Evolutionary conservation across 2,329 filamentous ascomycete genomes (phyloP), one percentile per base, ranked within the genome.

Genomic region (Ceratocystis destructans): DNA sequence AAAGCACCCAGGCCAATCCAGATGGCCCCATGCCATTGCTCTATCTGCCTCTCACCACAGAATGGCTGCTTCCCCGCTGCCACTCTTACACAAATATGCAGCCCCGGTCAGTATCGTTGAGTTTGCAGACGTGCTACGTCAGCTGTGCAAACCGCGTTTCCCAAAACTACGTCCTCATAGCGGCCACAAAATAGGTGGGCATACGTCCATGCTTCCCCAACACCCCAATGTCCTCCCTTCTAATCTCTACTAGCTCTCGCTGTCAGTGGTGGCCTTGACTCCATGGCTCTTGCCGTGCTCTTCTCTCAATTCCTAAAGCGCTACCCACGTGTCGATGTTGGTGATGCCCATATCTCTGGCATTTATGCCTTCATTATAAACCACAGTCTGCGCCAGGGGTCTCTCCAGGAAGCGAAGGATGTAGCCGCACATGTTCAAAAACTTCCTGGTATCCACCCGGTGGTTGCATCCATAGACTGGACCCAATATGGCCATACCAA

Each of bases 231-330:
- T 25, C 7, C 7, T 2, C 17, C 7, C 22, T n/a, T 5, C 25
- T 22, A 6, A 46, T 25, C 33, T 6, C 17, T 8, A 17, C 28
- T 69, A 89, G 87, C 82, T 65, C 78, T 97, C 68, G 94, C 92
- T 17, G 79, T 97, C 69, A 96, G 92, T 72, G 94, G 94, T 28
- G 94, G 94, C 6, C 89, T 94, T 48, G 94, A 99, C 75, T 97
- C 93, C n/a, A 99, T 97, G 92, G 93, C 93, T 33, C 79, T 99
- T 68, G 90, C 91, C 66, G 85, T 80, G 68, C 81, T 97, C 45
- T 89, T 88, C 73, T 80, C 79, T 62, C 75, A 78, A 59, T 71
- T 82, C 45, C 75, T 75, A 46, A 73, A 68, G 2, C 68, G 69
- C 2, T 72, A 77, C 59, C 72, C 71, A 1, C 67, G 70, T 31